A percentile compares a stretch with the other conserved stretches of the same genome.
Conservation (phyloP, 345 rosid genomes). For the Microcos paniculata region DNA sequence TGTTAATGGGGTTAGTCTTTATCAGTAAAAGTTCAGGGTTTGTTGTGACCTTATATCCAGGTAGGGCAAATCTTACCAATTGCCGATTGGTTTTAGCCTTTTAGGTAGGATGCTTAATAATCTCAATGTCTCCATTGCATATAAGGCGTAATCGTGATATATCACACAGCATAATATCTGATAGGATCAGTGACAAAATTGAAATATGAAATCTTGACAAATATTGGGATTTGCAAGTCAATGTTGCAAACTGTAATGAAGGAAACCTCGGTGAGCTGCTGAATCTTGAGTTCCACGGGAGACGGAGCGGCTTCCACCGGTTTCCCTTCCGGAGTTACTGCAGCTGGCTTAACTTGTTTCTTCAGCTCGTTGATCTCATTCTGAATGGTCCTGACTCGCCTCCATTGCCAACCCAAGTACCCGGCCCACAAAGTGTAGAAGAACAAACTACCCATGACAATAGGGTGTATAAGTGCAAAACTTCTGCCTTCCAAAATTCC, state of each 20-base stretch:
- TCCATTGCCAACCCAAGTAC: slow-evolving; percentile 97
- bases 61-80: background rate
- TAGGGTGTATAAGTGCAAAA: slow-evolving; percentile 65
- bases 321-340: slow-evolving; percentile 54
- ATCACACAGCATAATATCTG: background rate
- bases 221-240: background rate
- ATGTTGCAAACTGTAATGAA: background rate
- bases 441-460: slow-evolving; percentile 54
- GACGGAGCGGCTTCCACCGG: slow-evolving; percentile 51
- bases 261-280: slow-evolving; percentile 60
- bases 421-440: slow-evolving; percentile 67
- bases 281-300: slow-evolving; percentile 49
- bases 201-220: background rate
- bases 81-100: background rate
- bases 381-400: slow-evolving; percentile 74
- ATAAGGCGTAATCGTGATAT: background rate
- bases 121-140: background rate
- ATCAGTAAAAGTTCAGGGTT: background rate
- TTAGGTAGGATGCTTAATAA: background rate
- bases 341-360: slow-evolving; percentile 56
- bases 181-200: background rate
- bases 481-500: slow-evolving; percentile 89
- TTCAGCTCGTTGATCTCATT: slow-evolving; percentile 59
- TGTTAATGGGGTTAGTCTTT: background rate
- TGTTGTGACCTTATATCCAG: background rate